phyloP scores from a whole-genome alignment of 129 eudicot genomes.

The Arctium minus region DNA sequence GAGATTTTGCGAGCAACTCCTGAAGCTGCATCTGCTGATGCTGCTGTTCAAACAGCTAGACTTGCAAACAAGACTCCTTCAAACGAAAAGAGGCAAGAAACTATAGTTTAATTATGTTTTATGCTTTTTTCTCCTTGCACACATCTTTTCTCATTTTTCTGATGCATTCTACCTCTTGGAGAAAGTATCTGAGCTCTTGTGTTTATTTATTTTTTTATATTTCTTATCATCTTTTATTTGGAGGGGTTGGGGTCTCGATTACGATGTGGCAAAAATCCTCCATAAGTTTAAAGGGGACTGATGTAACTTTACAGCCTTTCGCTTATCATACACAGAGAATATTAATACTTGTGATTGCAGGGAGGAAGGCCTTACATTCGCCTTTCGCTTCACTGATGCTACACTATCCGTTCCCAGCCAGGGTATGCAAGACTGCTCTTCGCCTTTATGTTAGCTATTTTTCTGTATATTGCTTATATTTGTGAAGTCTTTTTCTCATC shows the following conservation, averaged over 20 bases:
- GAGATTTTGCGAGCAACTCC: slow-evolving; percentile 99
- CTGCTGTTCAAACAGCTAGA: slow-evolving; percentile 97
- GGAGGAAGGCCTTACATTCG: slow-evolving; percentile 93
- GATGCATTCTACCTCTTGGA: background rate
- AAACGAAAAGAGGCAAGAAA: slow-evolving; percentile 75
- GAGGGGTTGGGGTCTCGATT: background rate
- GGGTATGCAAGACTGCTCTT: slow-evolving; percentile 40
- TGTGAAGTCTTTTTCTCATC: background rate
- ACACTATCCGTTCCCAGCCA: slow-evolving; percentile 58
- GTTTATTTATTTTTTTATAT: background rate
- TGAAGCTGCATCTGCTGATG: slow-evolving; percentile 99
- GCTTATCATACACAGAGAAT: slow-evolving; percentile 1
- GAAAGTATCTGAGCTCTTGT: background rate
- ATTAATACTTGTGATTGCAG: slow-evolving; percentile 36
- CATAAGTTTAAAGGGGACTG: background rate
- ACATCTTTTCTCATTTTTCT: background rate
- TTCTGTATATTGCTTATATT: background rate
- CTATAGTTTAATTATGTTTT: background rate
- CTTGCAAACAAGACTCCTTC: slow-evolving; percentile 84
- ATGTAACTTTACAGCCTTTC: slow-evolving; percentile 5
- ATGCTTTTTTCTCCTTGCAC: background rate
- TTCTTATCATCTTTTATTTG: background rate
- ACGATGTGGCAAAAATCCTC: background rate
- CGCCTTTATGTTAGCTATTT: background rate
- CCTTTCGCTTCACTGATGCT: slow-evolving; percentile 95